Evolutionary conservation across 257 asterid genomes (phyloP), one percentile per base, ranked within the genome.

Genomic region (Solanum bulbocastanum): DNA sequence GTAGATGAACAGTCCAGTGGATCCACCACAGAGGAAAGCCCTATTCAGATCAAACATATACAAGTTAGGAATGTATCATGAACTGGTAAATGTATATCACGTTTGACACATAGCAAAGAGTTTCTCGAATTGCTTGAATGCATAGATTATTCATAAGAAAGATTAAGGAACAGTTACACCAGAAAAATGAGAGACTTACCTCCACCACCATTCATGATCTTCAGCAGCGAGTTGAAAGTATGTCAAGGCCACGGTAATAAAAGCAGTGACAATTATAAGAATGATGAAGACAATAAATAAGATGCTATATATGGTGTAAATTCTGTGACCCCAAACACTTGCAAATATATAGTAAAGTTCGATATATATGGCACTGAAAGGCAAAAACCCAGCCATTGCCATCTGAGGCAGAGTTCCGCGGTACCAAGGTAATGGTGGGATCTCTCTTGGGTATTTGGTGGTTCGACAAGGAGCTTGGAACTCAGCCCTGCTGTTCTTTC

Each of bases 191-290:
- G 4, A 52, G 37, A 39, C 87, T 11, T 52, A 89, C 91, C 91
- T 89, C 91, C 91, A 89, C 91, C 91, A 89, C 91, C 89, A 89
- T 84, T 89, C 91, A 84, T 89, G 91, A 78, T 89, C 91, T 86
- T 89, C 91, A 46, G 91, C 91, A 65, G 89, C 91, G 14, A 89
- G 91, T 73, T 89, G 91, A 58, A 87, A 87, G 72, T 87, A 89
- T 52, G 90, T 89, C 85, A 89, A 56, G 22, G 91, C 91, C 78
- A 87, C 91, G 32, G 88, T 89, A 32, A 87, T 88, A 39, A 90
- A 90, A 37, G 90, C 90, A 35, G 91, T 88, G 84, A 90, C 90
- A 20, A 90, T 88, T 8, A 90, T 49, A 39, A 90, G 86, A 79
- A 90, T 90, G 25, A 90, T 62, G 33, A 88, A 90, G 49, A 90